These are phyloP conservation scores for Aspergillus alliaceus DNA, from an alignment of 2,329 filamentous ascomycete species.

Conservation along the genomic window DNA sequence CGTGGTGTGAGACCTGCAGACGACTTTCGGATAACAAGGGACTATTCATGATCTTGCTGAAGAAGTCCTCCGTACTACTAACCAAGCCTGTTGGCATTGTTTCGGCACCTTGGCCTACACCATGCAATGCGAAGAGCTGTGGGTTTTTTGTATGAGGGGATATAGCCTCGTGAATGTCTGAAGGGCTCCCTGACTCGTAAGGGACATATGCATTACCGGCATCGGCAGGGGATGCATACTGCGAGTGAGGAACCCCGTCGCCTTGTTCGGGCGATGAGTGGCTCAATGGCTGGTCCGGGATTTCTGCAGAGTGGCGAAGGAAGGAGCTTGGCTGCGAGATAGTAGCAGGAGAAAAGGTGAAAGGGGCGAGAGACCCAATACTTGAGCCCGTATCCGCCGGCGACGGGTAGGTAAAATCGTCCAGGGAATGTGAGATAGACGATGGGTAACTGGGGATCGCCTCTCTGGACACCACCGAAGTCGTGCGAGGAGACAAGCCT, in stretches of 20 bases:
- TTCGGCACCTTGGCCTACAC: background rate
- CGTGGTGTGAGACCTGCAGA: background rate
- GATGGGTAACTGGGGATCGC: slow-evolving; percentile 19
- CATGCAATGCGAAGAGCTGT: slow-evolving; percentile 5
- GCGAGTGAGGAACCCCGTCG: background rate
- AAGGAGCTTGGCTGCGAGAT: slow-evolving; percentile 39
- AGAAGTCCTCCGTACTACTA: slow-evolving; percentile 12
- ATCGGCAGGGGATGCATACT: slow-evolving; percentile 1
- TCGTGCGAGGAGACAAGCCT: slow-evolving; percentile 16
- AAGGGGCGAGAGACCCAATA: slow-evolving; percentile 26
- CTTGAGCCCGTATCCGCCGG: slow-evolving; percentile 25
- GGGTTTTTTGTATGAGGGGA: slow-evolving; percentile 11
- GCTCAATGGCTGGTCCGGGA: slow-evolving; percentile 39
- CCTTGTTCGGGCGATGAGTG: slow-evolving; percentile 7
- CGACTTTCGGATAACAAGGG: background rate
- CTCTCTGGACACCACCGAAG: slow-evolving; percentile 13
- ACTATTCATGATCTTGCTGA: slow-evolving; percentile 12
- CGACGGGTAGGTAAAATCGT: slow-evolving; percentile 19
- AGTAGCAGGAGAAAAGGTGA: slow-evolving; percentile 31
- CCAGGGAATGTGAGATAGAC: slow-evolving; percentile 16
- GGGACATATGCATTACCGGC: background rate
- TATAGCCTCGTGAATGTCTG: slow-evolving; percentile 4
- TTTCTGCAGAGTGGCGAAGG: slow-evolving; percentile 29
- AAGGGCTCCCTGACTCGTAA: slow-evolving; percentile 7
- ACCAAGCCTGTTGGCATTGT: background rate